Evolutionary conservation across 352 stramenopile species (phyloP).

Genomic region (Aphanomyces euteiches): DNA sequence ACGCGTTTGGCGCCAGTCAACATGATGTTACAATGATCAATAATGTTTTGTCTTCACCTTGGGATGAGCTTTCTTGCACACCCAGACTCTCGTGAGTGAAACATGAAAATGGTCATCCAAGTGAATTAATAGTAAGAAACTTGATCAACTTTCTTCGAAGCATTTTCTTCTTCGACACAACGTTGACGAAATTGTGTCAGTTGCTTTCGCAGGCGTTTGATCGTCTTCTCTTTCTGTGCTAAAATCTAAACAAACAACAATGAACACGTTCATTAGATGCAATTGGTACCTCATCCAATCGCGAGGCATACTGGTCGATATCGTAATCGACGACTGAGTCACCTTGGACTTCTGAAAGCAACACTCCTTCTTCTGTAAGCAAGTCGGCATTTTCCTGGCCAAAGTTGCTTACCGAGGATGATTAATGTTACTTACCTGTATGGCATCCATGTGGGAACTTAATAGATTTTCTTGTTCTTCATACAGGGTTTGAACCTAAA

Average conservation of each 20-base stretch:
- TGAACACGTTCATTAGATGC: not conserved
- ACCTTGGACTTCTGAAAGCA: slow-evolving; percentile 82
- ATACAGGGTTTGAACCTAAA: slow-evolving; percentile 87
- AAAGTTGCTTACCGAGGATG: not conserved
- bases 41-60: too few relatives aligned
- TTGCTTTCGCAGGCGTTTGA: slow-evolving; percentile 77
- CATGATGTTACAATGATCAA: too few relatives aligned
- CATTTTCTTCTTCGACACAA: slow-evolving; percentile 80
- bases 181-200: slow-evolving; percentile 73
- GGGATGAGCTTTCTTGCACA: too few relatives aligned
- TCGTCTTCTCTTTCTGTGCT: slow-evolving; percentile 87
- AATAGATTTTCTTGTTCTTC: slow-evolving; percentile 95
- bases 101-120: too few relatives aligned
- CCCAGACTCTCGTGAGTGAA: too few relatives aligned
- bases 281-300: slow-evolving; percentile 74
- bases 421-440: slow-evolving; percentile 60
- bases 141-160: slow-evolving; percentile 41
- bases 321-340: slow-evolving; percentile 90
- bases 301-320: slow-evolving; percentile 91
- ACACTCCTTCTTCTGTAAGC: slow-evolving; percentile 92
- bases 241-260: slow-evolving; percentile 67
- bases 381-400: slow-evolving; percentile 94
- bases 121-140: slow-evolving; percentile 13
- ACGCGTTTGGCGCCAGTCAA: too few relatives aligned
- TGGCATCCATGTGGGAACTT: slow-evolving; percentile 95